Evolutionary conservation across 495 filamentous ascomycete genomes (phyloP).

Genomic region (Talaromyces trachyspermus): DNA sequence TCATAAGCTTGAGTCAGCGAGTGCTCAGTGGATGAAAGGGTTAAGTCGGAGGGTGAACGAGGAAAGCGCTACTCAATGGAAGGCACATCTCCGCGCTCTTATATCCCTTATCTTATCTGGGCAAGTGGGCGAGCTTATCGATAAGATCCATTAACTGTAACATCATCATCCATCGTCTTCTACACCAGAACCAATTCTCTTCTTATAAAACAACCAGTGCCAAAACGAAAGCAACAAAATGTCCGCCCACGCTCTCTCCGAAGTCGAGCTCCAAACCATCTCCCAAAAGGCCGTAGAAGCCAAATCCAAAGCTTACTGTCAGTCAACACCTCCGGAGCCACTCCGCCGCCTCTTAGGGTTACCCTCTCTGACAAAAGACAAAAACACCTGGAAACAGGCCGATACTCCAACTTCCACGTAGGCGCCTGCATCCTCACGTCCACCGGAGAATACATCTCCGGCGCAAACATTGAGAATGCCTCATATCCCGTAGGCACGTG

Average conservation of each 20-base stretch:
- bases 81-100: too few species aligned
- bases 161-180: not conserved
- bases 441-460: conserved; percentile 54
- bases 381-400: conserved; percentile 39
- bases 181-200: not conserved
- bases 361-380: not conserved
- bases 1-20: too few species aligned
- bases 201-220: too few species aligned
- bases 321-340: conserved; percentile 11
- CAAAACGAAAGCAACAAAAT: conserved; percentile 2
- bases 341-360: not conserved
- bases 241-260: conserved; percentile 39
- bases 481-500: conserved; percentile 88
- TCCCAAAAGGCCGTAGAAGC: conserved; percentile 51
- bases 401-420: conserved; percentile 90
- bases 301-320: conserved; percentile 73
- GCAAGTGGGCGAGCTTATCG: too few species aligned
- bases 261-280: conserved; percentile 54
- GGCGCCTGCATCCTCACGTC: conserved; percentile 70
- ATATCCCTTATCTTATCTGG: too few species aligned
- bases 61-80: too few species aligned
- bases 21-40: too few species aligned
- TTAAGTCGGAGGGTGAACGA: too few species aligned
- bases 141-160: not conserved
- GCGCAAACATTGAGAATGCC: conserved; percentile 93